phyloP scores from a whole-genome alignment of 2,329 filamentous ascomycete genomes.

The Nakataea oryzae region DNA sequence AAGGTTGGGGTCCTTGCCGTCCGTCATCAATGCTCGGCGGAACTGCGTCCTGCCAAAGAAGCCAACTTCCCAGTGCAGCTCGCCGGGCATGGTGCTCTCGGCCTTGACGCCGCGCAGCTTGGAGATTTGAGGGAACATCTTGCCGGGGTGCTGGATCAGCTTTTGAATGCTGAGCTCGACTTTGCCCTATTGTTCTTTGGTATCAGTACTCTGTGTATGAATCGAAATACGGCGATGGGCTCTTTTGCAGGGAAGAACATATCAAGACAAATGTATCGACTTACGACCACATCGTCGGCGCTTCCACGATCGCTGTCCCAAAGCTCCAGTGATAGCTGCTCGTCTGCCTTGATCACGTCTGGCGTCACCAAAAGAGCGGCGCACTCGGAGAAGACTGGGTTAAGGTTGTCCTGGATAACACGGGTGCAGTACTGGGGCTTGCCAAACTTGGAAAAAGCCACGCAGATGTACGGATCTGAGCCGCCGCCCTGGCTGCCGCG shows the following conservation, averaged over 20 bases:
- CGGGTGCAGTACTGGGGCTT: conserved; percentile 98
- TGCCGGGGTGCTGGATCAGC: conserved; percentile 85
- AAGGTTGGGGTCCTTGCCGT: conserved; percentile 72
- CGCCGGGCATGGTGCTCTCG: conserved; percentile 80
- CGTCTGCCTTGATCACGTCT: conserved; percentile 85
- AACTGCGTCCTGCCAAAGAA: conserved; percentile 90
- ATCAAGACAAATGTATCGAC: neutral
- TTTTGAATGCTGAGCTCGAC: conserved; percentile 90
- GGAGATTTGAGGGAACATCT: conserved; percentile 84
- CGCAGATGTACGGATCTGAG: conserved; percentile 89
- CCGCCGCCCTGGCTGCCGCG: conserved; percentile 77
- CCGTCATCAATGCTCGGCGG: conserved; percentile 71
- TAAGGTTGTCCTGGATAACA: conserved; percentile 88
- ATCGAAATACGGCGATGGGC: too few species aligned
- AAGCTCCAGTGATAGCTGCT: conserved; percentile 85
- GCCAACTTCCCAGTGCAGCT: conserved; percentile 92
- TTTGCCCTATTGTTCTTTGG: conserved; percentile 45
- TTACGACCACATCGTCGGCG: conserved; percentile 73
- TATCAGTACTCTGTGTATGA: too few species aligned
- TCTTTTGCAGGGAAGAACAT: neutral
- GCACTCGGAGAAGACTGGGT: conserved; percentile 86
- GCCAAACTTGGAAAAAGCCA: conserved; percentile 90
- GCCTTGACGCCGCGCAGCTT: conserved; percentile 75
- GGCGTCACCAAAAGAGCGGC: conserved; percentile 77
- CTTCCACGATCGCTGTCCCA: conserved; percentile 94